Base-by-base conservation (phyloP, 352 stramenopile genomes). In the Phytophthora pluvialis region DNA sequence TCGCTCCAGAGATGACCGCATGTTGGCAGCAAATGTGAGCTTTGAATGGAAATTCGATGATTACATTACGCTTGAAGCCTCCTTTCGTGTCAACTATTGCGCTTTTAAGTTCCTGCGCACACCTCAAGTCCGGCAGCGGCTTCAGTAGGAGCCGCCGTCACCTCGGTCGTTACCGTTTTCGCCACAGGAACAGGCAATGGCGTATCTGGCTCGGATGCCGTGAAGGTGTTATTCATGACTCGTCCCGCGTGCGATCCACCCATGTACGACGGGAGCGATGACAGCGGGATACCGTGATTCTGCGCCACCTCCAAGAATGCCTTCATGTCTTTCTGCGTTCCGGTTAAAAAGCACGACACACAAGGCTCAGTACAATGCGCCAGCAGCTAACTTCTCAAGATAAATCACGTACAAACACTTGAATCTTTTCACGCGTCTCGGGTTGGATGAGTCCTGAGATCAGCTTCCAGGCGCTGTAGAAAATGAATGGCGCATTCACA, bases 381-480 rank as follows among this genome's bases (percentile, higher is more conserved):
- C 4, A 48, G 3, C 36, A 69, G 18, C 4, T 5, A 59, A 25
- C 43, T 52, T 10, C 15, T 7, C 29, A 44, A 13, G n/a, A 42
- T 32, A 59, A 48, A 15, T 39, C 11, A 83, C 77, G 45, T 80
- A 85, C 79, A 58, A 92, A 87, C 21, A 95, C 84, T 67, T 92
- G 73, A 54, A 94, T 93, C 73, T 95, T 95, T 52, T 93, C 80
- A 29, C 78, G 77, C n/a, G 85, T 91, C 47, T 90, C 83, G 0
- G 83, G 69, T 51, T 94, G 77, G 18, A 95, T 86, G 43, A 94
- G 70, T 1, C 67, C 54, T 28, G 78, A 75, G 54, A 95, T 89
- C 52, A 94, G 67, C 70, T 91, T 92, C 85, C 84, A 95, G 42
- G 80, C 81, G n/a, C 80, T 81, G 42, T 88, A 88, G 56, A 95